Base-by-base conservation (phyloP, 768 basidiomycete genomes). In the Lactarius tabidus region DNA sequence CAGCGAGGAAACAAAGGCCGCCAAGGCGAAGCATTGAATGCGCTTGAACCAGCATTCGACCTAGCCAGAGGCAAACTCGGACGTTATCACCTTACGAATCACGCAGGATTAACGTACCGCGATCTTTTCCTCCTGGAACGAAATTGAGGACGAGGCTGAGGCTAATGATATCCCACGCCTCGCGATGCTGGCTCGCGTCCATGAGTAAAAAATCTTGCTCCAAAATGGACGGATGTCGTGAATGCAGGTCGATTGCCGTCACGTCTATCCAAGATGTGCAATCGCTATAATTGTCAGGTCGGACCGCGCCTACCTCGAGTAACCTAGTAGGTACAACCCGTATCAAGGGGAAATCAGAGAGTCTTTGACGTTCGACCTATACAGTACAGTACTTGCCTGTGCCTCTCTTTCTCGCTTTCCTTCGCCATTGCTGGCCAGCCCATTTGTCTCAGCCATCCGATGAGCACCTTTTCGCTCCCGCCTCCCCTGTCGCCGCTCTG, bases 71-170 rank as follows among this genome's bases (percentile, higher is more conserved):
- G 45, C 23, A 26, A 48, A 48, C 45, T 48, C 48, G 26, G 26
- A 6, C 48, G 48, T 26, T 15, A 26, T 51, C 48, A 51, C 6
- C 48, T 14, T 3, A 12, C 29, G 23, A 48, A 4, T 23, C 2
- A 36, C 28, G 31, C 28, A 57, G 55, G 33, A 3, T 53, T 29
- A 33, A 67, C 77, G 59, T 64, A 91, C 94, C 94, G 85, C 95
- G 79, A 60, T 91, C 87, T 56, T 77, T 77, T 0, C 90, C 79
- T 31, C 85, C 81, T 28, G 91, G 87, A 1, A 94, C 90, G 71
- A 95, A 97, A 72, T 97, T 97, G 4, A 97, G 75, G 5, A 97
- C 95, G 39, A 97, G 77, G 71, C 93, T 94, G 29, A 95, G 84
- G 73, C 91, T 93, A 63, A 96, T 82, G 23, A 87, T 72, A 69